Conservation (phyloP, 2,329 filamentous ascomycete species). For the Magnaporthiopsis rhizophila region DNA sequence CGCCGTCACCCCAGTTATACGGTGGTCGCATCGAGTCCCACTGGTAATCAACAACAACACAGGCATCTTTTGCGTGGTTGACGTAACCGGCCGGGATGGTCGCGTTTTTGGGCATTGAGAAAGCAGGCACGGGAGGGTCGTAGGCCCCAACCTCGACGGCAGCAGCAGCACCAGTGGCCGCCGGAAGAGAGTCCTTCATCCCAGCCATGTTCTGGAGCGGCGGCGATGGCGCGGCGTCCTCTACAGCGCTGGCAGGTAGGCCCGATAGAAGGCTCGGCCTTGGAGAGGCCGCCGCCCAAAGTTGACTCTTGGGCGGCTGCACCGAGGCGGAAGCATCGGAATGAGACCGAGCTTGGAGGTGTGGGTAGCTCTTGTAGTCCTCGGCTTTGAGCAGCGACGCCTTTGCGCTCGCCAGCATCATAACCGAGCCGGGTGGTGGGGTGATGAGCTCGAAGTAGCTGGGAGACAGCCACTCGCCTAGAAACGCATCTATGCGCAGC, state of each 20-base stretch:
- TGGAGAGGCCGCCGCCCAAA: conserved; percentile 12
- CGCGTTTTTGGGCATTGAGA: conserved; percentile 71
- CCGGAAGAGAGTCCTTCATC: conserved; percentile 26
- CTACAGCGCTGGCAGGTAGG: conserved; percentile 8
- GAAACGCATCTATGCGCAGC: conserved; percentile 80
- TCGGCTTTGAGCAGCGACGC: conserved; percentile 73
- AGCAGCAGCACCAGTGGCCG: background rate
- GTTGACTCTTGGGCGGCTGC: conserved; percentile 15
- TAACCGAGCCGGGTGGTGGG: conserved; percentile 72
- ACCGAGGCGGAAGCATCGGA: conserved; percentile 16
- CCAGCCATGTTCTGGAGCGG: conserved; percentile 21
- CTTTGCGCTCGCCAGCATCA: conserved; percentile 87
- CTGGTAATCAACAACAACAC: conserved; percentile 79
- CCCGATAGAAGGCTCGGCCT: conserved; percentile 14
- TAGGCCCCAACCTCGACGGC: conserved; percentile 38
- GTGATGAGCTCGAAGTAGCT: conserved; percentile 92
- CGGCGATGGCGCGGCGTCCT: background rate
- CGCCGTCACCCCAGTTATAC: conserved; percentile 79
- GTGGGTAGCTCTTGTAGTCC: conserved; percentile 49
- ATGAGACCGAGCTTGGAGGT: conserved; percentile 24
- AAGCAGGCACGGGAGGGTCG: conserved; percentile 68
- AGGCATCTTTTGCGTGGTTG: conserved; percentile 81
- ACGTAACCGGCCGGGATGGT: conserved; percentile 85
- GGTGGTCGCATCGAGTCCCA: conserved; percentile 87
- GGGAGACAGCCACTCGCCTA: conserved; percentile 91